Evolutionary conservation across 257 asterid species (phyloP).

Genomic region (Leonotis leonurus): DNA sequence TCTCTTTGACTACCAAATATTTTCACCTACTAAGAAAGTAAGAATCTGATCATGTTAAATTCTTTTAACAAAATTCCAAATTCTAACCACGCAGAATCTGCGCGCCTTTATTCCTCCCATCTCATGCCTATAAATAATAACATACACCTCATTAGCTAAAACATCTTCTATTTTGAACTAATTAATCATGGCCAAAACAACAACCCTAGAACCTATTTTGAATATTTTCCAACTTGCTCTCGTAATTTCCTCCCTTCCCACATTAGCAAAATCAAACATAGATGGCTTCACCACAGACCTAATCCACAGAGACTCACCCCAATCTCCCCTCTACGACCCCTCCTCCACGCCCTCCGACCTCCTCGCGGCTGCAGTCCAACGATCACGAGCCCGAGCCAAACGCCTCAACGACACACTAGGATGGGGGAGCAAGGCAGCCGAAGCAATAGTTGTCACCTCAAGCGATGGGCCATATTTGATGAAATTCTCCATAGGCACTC

Average conservation of each 20-base stretch:
- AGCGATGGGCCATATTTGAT: constrained; percentile 45
- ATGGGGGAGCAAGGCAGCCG: neutral
- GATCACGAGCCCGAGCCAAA: constrained; percentile 33
- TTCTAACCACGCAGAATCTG: too few relatives aligned
- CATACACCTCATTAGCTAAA: neutral
- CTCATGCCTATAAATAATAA: neutral
- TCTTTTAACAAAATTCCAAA: too few relatives aligned
- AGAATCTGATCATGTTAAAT: too few relatives aligned
- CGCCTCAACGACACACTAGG: neutral
- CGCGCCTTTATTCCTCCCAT: neutral
- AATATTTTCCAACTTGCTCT: neutral
- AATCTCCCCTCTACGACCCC: neutral
- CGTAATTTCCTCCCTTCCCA: neutral
- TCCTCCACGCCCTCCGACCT: neutral
- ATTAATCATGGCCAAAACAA: neutral
- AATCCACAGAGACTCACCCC: neutral
- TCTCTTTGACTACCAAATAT: too few relatives aligned
- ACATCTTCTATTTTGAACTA: neutral
- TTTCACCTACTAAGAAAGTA: too few relatives aligned
- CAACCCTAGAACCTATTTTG: too few relatives aligned
- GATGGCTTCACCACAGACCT: neutral
- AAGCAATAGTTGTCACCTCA: constrained; percentile 5
- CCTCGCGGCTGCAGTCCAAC: constrained; percentile 4
- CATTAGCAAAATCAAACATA: neutral
- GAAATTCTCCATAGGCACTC: constrained; percentile 44